Evolutionary conservation across 169 alveolate species (phyloP), one percentile per base, ranked within the genome.

Genomic region (Cryptosporidium xiaoi): DNA sequence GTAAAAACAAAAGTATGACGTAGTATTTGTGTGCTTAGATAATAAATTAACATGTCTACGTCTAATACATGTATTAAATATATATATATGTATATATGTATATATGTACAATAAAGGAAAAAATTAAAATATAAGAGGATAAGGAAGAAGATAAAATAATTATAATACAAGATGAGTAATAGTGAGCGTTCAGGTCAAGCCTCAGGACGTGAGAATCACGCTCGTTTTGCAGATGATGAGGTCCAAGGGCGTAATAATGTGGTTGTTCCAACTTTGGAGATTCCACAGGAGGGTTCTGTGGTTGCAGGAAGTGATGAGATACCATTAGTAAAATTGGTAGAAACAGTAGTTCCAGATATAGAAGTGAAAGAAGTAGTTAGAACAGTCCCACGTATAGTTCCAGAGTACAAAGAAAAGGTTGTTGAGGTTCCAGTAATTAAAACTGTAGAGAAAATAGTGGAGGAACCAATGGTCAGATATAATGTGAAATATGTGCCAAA

Each of bases 371-470:
- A 84, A 65, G 93, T 91, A 60, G 93, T 93, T 46, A 90, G 91
- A 51, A 93, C 93, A 91, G 95, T 92, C 62, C 96, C 96, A 68
- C 92, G 92, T 65, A 90, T 91, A 58, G 91, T 91, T 46, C 93
- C 94, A 20, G 95, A 93, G 82, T 90, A 82, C 51, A 91, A 91
- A 34, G 96, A 93, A 68, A 93, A 91, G 94, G 96, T 93, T 60
- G 94, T 93, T 53, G 96, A 93, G 56, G 95, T 93, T 15, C 96
- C 96, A 8, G 96, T 92, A 68, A 93, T 93, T 66, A 92, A 92
- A 69, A 90, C 84, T 40, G 93, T 93, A n/a, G 96, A 93, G 82
- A 92, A 93, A 85, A 91, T 93, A 31, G 92, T 92, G 6, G 96
- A 93, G 66, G 94, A 92, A 16, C 96, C 96, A 3, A 84, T 91